Base-by-base conservation (phyloP, 352 stramenopile genomes). In the Pythium sp. region DNA sequence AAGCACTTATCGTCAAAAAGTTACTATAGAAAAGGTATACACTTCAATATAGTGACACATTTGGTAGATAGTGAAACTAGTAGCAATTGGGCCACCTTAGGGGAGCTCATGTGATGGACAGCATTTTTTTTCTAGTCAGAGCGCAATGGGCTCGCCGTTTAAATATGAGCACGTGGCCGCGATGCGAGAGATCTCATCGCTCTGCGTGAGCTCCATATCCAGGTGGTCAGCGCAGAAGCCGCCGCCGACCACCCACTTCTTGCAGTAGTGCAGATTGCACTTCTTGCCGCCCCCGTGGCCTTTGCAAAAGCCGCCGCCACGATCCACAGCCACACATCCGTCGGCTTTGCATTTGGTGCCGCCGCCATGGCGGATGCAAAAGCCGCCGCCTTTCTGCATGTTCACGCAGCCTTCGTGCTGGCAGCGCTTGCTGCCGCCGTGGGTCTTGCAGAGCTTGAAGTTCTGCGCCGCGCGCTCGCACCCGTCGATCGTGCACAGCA, bases 211-310 rank as follows among this genome's bases (percentile, higher is more conserved):
- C 63, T 89, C 80, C 38, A 89, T 65, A 26, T 93, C 80, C 20
- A 89, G 62, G 63, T 95, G 86, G 58, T 90, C 78, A 3, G 71
- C 57, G 65, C 87, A 95, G 64, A 87, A 89, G 54, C 87, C 87
- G 28, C 87, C 87, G 12, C 87, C 87, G 0, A 92, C 55, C 24
- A 95, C 87, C 87, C 87, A 95, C 56, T 84, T 86, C 49, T 89
- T 91, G 80, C 87, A 95, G 49, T 79, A 86, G 43, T 78, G 63
- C 18, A 78, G 78, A 20, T 67, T 75, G 49, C 87, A 95, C 73
- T 94, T 93, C 64, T 92, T 92, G 38, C 88, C 88, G 26, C 87
- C 88, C 2, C 88, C 88, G 65, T 96, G 88, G 18, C 81, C 86
- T 56, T 96, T 96, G 71, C 88, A 96, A 41, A 85, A 84, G n/a